Percentiles rank a stretch among this genome's conserved stretches.
Evolutionary conservation across 208 protist genomes (phyloP).

Genomic region (Trypanosoma boissoni): DNA sequence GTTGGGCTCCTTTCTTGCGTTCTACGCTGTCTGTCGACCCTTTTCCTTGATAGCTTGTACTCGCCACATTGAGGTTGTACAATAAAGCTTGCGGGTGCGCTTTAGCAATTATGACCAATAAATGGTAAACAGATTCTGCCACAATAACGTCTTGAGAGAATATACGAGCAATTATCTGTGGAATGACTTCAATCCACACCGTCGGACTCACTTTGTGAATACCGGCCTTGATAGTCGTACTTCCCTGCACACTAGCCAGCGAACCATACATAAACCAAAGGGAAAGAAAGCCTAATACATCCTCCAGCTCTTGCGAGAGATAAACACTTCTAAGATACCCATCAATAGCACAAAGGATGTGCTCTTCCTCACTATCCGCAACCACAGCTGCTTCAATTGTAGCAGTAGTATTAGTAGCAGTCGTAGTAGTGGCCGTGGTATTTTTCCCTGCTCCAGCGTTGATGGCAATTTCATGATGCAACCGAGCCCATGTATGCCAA

Average conservation of each 20-base stretch:
- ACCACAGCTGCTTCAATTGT: background rate
- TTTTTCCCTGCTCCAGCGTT: slow-evolving; percentile 9
- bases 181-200: slow-evolving; percentile 99
- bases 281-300: slow-evolving; percentile 98
- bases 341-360: slow-evolving; percentile 89
- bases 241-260: slow-evolving; percentile 50
- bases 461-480: slow-evolving; percentile 90
- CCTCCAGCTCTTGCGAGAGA: slow-evolving; percentile 91
- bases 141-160: slow-evolving; percentile 90
- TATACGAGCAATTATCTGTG: slow-evolving; percentile 99
- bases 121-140: slow-evolving; percentile 88
- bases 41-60: slow-evolving; percentile 50
- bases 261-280: slow-evolving; percentile 96
- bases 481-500: slow-evolving; percentile 97
- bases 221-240: slow-evolving; percentile 67
- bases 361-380: slow-evolving; percentile 34
- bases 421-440: too few species aligned
- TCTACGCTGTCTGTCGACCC: slow-evolving; percentile 43
- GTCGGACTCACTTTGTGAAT: slow-evolving; percentile 94
- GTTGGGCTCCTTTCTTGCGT: slow-evolving; percentile 67
- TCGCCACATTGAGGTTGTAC: slow-evolving; percentile 99
- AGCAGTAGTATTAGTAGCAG: slow-evolving; percentile 10
- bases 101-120: slow-evolving; percentile 94
- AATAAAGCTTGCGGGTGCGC: slow-evolving; percentile 98
- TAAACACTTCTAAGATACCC: slow-evolving; percentile 95